Conservation (phyloP, 345 rosid species). For the Syzygium oleosum region DNA sequence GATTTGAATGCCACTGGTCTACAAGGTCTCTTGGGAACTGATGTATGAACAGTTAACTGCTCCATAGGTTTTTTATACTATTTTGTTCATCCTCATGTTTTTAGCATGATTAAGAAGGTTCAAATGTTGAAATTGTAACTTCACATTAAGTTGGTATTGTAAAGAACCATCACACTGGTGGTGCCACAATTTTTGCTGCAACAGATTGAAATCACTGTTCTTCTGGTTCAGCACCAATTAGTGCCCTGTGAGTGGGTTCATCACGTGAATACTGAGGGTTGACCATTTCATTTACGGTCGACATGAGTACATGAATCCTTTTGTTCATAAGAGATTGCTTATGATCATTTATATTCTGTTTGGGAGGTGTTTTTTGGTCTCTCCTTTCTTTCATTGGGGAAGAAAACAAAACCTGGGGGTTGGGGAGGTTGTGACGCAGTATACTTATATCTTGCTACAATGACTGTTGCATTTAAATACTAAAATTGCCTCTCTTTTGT, state of each 20-base stretch:
- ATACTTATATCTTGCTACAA: background rate
- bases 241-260: background rate
- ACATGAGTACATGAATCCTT: background rate
- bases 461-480: background rate
- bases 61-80: background rate
- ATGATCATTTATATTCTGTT: background rate
- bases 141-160: background rate
- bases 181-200: background rate
- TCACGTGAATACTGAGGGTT: background rate
- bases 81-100: background rate
- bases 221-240: background rate
- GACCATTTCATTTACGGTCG: background rate
- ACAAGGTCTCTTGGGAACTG: background rate
- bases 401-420: background rate
- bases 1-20: background rate
- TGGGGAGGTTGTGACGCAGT: background rate
- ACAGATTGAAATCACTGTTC: background rate
- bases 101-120: background rate
- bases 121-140: background rate
- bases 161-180: background rate
- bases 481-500: background rate
- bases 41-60: background rate
- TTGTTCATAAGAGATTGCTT: background rate
- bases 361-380: background rate
- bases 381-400: background rate